Evolutionary conservation across 305 asterid genomes (phyloP).

Genomic region (Withania somnifera): DNA sequence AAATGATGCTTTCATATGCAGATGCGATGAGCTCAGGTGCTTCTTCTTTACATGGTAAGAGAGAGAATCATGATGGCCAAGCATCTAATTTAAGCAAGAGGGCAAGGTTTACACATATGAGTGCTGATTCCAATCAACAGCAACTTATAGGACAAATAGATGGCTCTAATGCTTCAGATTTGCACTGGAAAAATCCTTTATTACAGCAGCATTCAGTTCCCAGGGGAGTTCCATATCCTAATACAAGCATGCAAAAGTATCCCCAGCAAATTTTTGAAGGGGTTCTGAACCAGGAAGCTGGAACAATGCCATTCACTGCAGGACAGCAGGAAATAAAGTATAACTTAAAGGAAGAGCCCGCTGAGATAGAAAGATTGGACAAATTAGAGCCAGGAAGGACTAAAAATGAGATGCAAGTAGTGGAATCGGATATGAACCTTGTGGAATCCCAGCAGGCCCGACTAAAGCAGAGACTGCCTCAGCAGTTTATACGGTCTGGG

Average conservation of each 20-base stretch:
- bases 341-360: slow-evolving; percentile 85
- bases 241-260: slow-evolving; percentile 58
- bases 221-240: slow-evolving; percentile 52
- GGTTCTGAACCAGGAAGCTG: slow-evolving; percentile 60
- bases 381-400: slow-evolving; percentile 39
- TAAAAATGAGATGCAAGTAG: slow-evolving; percentile 35
- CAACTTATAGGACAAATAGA: slow-evolving; percentile 54
- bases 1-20: slow-evolving; percentile 40
- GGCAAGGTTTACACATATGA: slow-evolving; percentile 38
- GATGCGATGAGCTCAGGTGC: slow-evolving; percentile 31
- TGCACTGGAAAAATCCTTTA: slow-evolving; percentile 70
- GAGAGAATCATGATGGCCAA: slow-evolving; percentile 72
- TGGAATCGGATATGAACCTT: slow-evolving; percentile 43
- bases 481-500: slow-evolving; percentile 51
- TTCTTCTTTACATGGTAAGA: slow-evolving; percentile 56
- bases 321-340: slow-evolving; percentile 74
- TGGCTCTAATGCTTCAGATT: slow-evolving; percentile 53
- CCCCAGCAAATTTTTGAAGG: slow-evolving; percentile 67
- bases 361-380: slow-evolving; percentile 68
- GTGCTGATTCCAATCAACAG: slow-evolving; percentile 47
- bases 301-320: slow-evolving; percentile 37
- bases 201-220: slow-evolving; percentile 52
- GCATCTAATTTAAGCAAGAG: slow-evolving; percentile 50
- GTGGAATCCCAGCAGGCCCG: slow-evolving; percentile 54
- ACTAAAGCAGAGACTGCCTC: slow-evolving; percentile 62